A percentile compares a stretch with the other conserved stretches of the same genome.
phyloP scores from a whole-genome alignment of 1,284 basidiomycete genomes.

The Ustilago curta region DNA sequence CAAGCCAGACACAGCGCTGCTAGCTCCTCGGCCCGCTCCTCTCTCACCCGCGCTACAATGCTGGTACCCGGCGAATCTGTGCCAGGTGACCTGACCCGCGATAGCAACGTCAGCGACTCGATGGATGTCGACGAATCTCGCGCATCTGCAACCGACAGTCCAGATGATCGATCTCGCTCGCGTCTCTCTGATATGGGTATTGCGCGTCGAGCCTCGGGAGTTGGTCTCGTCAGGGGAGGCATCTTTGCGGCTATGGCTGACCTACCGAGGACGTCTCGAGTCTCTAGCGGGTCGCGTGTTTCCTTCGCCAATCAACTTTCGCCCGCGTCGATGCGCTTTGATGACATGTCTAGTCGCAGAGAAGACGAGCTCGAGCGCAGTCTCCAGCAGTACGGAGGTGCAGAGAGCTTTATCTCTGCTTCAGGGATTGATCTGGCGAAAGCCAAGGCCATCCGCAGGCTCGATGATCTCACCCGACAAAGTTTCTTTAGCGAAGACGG shows the following conservation, averaged over 20 bases:
- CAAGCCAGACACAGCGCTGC: slow-evolving; percentile 27
- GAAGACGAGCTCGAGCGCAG: slow-evolving; percentile 44
- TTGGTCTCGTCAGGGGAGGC: slow-evolving; percentile 34
- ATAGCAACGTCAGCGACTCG: slow-evolving; percentile 39
- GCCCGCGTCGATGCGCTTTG: slow-evolving; percentile 29
- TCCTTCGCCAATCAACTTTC: slow-evolving; percentile 37
- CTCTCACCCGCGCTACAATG: slow-evolving; percentile 31
- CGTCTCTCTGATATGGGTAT: slow-evolving; percentile 41
- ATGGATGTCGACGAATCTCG: slow-evolving; percentile 34
- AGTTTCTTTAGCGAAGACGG: slow-evolving; percentile 49
- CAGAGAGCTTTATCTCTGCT: slow-evolving; percentile 32
- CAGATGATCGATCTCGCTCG: slow-evolving; percentile 22
- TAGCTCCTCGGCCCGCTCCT: slow-evolving; percentile 25
- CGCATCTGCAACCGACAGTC: neutral
- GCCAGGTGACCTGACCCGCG: slow-evolving; percentile 51
- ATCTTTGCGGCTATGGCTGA: slow-evolving; percentile 52
- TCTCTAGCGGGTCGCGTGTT: slow-evolving; percentile 41
- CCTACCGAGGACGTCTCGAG: slow-evolving; percentile 18
- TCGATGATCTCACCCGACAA: slow-evolving; percentile 45
- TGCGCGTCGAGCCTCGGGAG: slow-evolving; percentile 35
- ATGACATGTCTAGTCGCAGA: slow-evolving; percentile 37
- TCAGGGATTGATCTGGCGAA: slow-evolving; percentile 31
- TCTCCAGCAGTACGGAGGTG: slow-evolving; percentile 16
- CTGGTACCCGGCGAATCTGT: slow-evolving; percentile 46
- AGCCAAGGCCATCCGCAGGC: slow-evolving; percentile 29